These are phyloP conservation scores for Debaryomyces robertsiae DNA, from an alignment of 1,139 yeast genomes.

Conservation along the genomic window DNA sequence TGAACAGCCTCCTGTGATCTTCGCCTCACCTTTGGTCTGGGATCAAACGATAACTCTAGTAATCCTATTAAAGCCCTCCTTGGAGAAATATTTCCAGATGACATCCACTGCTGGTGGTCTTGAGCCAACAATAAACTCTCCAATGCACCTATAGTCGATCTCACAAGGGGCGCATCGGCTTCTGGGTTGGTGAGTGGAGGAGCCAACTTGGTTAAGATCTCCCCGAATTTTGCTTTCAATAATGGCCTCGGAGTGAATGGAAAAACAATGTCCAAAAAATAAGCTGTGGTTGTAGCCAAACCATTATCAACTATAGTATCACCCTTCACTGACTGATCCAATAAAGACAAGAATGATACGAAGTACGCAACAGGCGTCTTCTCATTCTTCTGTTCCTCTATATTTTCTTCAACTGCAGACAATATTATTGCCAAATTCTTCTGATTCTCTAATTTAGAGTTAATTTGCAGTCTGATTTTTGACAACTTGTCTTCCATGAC, in stretches of 20 bases:
- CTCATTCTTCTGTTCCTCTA: conserved; percentile 68
- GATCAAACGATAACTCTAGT: conserved; percentile 78
- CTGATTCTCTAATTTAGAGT: conserved; percentile 81
- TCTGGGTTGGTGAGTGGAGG: conserved; percentile 71
- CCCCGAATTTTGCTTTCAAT: conserved; percentile 71
- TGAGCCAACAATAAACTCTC: conserved; percentile 81
- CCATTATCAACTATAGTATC: conserved; percentile 58
- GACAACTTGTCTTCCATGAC: conserved; percentile 69
- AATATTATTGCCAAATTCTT: conserved; percentile 72
- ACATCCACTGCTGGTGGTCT: conserved; percentile 73
- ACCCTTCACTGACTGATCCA: conserved; percentile 70
- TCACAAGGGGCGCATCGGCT: conserved; percentile 82
- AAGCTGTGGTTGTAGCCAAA: conserved; percentile 75
- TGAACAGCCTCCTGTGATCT: conserved; percentile 88
- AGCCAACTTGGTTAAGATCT: conserved; percentile 77
- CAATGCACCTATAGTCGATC: conserved; percentile 83
- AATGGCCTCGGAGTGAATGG: conserved; percentile 74
- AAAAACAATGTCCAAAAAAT: conserved; percentile 76
- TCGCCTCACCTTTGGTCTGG: conserved; percentile 94
- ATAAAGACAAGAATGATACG: conserved; percentile 76
- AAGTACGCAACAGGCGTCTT: conserved; percentile 73
- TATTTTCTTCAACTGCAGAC: conserved; percentile 87
- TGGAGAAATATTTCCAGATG: conserved; percentile 64
- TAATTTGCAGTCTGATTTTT: conserved; percentile 69
- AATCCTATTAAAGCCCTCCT: conserved; percentile 81